Percentiles rank a stretch among this genome's conserved stretches.
phyloP scores from a whole-genome alignment of 2,329 filamentous ascomycete genomes.

The Hymenoscyphus fraxineus region DNA sequence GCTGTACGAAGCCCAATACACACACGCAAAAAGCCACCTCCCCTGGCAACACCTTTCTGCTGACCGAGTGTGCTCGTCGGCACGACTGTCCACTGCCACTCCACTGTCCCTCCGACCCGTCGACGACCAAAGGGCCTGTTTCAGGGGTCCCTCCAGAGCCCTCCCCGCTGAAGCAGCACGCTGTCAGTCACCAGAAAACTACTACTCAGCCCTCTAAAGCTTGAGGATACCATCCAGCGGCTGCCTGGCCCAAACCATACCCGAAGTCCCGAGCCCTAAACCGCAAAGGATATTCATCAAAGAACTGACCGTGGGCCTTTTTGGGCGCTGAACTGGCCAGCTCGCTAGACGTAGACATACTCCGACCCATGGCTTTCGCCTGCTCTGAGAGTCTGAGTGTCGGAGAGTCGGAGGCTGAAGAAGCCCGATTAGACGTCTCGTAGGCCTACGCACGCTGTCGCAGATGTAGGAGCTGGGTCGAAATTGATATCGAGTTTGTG shows the following conservation, averaged over 20 bases:
- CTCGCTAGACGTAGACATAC: not conserved
- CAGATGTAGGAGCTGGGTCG: not conserved
- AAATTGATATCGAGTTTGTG: conserved; percentile 3
- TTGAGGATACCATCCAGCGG: not conserved
- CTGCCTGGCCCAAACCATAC: too few relatives aligned
- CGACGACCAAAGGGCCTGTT: not conserved
- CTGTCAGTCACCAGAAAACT: not conserved
- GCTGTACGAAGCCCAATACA: conserved; percentile 9
- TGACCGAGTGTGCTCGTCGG: not conserved
- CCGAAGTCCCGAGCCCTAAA: not conserved
- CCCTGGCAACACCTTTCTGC: conserved; percentile 1
- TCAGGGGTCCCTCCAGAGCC: not conserved
- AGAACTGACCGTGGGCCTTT: not conserved
- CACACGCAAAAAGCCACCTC: conserved; percentile 2
- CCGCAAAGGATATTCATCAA: not conserved
- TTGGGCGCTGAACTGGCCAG: not conserved
- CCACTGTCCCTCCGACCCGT: not conserved
- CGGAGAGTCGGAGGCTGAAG: not conserved
- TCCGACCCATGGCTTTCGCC: too few relatives aligned
- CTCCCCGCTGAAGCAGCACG: not conserved
- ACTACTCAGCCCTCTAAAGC: not conserved
- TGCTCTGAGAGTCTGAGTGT: too few relatives aligned
- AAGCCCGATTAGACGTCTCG: conserved; percentile 1
- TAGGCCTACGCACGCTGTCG: not conserved
- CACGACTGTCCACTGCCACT: not conserved